A percentile compares a stretch with the other conserved stretches of the same genome.
Evolutionary conservation across 2,329 filamentous ascomycete species (phyloP).

Genomic region (Aspergillus sojae): DNA sequence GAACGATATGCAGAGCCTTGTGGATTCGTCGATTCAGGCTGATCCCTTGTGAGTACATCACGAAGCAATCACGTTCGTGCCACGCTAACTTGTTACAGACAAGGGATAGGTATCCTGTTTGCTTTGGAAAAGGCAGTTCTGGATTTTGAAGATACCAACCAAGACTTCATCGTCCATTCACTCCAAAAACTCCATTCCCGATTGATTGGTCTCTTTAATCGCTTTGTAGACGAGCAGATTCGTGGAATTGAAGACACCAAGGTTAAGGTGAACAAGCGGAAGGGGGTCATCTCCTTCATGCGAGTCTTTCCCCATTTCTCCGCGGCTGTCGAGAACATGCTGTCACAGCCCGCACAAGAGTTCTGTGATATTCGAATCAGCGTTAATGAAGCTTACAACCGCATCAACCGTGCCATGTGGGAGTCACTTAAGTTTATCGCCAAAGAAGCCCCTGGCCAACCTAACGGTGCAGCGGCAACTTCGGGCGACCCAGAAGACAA

Average conservation of each 20-base stretch:
- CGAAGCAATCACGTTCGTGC: constrained; percentile 11
- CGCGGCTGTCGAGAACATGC: constrained; percentile 80
- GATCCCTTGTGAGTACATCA: constrained; percentile 73
- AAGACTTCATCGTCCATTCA: constrained; percentile 82
- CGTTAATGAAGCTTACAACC: constrained; percentile 84
- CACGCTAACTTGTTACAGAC: constrained; percentile 53
- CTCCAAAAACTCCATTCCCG: constrained; percentile 78
- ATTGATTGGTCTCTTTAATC: constrained; percentile 75
- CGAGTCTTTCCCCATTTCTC: constrained; percentile 88
- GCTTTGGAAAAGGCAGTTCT: constrained; percentile 77
- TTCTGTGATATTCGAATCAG: constrained; percentile 71
- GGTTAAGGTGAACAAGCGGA: constrained; percentile 98
- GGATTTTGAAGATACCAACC: constrained; percentile 84
- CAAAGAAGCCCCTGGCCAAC: constrained; percentile 64
- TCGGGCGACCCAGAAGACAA: constrained; percentile 82
- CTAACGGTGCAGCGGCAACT: constrained; percentile 51
- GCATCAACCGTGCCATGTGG: constrained; percentile 93
- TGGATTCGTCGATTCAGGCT: constrained; percentile 78
- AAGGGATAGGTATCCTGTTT: constrained; percentile 85
- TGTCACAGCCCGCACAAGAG: constrained; percentile 58
- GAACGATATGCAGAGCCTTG: constrained; percentile 73
- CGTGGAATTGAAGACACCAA: constrained; percentile 97
- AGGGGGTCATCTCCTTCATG: constrained; percentile 94
- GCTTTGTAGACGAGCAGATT: constrained; percentile 93
- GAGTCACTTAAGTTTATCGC: constrained; percentile 96